Conservation (phyloP, 805 yeast species). For the Lachancea cidri region DNA sequence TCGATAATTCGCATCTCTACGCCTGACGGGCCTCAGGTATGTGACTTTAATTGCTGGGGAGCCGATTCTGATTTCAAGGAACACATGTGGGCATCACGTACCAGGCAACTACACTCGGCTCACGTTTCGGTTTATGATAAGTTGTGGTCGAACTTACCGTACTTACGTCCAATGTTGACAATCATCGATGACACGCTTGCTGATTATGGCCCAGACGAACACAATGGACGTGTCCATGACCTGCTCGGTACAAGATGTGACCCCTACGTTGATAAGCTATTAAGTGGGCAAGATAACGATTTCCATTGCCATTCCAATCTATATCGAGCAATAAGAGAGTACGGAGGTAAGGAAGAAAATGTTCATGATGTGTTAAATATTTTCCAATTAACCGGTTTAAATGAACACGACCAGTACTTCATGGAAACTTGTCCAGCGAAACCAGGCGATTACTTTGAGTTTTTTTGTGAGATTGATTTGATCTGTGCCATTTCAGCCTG, state of each 20-base stretch:
- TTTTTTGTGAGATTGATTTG: constrained; percentile 62
- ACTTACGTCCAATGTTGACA: constrained; percentile 56
- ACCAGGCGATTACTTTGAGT: constrained; percentile 55
- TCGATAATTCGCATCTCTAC: constrained; percentile 54
- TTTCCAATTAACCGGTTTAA: constrained; percentile 63
- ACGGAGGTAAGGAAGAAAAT: constrained; percentile 59
- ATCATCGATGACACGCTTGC: constrained; percentile 54
- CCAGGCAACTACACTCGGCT: constrained; percentile 58
- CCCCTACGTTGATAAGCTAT: constrained; percentile 59
- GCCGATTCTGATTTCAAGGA: constrained; percentile 52
- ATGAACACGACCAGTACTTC: constrained; percentile 60
- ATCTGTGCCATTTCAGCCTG: constrained; percentile 62
- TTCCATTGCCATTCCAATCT: constrained; percentile 65
- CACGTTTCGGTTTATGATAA: constrained; percentile 59
- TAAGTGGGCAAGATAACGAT: constrained; percentile 61
- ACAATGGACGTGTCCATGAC: constrained; percentile 65
- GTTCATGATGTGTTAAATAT: constrained; percentile 68
- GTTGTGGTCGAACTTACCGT: constrained; percentile 64
- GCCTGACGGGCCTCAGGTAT: constrained; percentile 68
- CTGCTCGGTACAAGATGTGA: constrained; percentile 65
- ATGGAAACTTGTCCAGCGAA: constrained; percentile 68
- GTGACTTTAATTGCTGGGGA: constrained; percentile 64
- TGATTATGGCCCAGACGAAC: constrained; percentile 53
- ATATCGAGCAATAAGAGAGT: constrained; percentile 52
- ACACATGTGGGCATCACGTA: constrained; percentile 64